Percentiles rank a stretch among this genome's conserved stretches.
Conservation (phyloP, 2,329 filamentous ascomycete species). For the Aspergillus phoenicis region DNA sequence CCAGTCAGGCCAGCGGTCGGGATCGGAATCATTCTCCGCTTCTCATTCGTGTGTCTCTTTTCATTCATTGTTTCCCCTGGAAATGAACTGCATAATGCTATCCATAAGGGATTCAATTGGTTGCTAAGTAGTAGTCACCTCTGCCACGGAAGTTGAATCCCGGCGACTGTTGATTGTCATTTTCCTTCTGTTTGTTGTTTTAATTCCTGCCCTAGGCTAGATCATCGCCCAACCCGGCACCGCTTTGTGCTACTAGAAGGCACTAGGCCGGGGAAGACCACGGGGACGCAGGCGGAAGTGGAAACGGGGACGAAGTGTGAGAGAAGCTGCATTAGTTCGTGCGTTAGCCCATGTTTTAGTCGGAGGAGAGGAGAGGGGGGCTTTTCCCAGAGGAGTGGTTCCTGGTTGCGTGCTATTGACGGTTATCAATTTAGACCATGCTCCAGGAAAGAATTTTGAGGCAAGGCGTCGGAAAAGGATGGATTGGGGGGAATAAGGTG, state of each 20-base stretch:
- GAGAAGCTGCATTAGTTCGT: constrained; percentile 1
- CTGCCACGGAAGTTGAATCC: not conserved
- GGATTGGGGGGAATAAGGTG: not conserved
- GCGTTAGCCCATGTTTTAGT: constrained; percentile 1
- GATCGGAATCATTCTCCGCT: constrained; percentile 14
- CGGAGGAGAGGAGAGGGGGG: constrained; percentile 5
- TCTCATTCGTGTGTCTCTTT: not conserved
- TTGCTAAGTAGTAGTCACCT: too few relatives aligned
- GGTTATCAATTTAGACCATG: not conserved
- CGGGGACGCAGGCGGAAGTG: not conserved
- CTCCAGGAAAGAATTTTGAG: not conserved
- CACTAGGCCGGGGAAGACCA: not conserved
- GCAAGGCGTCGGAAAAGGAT: not conserved
- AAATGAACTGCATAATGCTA: not conserved
- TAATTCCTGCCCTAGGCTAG: too few relatives aligned
- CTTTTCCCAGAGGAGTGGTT: constrained; percentile 11
- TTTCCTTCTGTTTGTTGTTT: too few relatives aligned
- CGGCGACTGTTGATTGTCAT: not conserved
- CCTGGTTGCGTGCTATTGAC: constrained; percentile 6
- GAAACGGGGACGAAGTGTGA: constrained; percentile 3
- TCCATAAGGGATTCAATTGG: not conserved
- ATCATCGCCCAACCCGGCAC: not conserved
- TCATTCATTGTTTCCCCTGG: not conserved
- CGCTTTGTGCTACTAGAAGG: not conserved
- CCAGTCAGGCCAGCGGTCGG: not conserved